Percentiles rank a stretch among this genome's conserved stretches.
phyloP scores from a whole-genome alignment of 192 early-diverging fungal genomes.

The Helicostylum pulchrum region DNA sequence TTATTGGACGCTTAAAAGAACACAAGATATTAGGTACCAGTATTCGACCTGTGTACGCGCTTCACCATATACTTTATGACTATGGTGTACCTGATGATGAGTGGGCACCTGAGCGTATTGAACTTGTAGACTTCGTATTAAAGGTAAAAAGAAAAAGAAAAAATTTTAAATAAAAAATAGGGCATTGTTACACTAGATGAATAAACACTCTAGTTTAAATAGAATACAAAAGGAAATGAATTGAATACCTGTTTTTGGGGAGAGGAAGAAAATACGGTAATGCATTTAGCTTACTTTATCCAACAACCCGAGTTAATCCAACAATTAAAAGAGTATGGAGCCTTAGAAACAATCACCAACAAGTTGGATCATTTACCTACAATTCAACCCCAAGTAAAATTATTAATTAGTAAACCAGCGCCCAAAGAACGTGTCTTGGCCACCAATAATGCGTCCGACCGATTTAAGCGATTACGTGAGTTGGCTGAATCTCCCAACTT shows the following conservation, averaged over 20 bases:
- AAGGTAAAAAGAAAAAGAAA: slow-evolving; percentile 12
- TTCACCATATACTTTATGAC: slow-evolving; percentile 14
- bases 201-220: background rate
- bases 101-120: slow-evolving; percentile 14
- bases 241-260: slow-evolving; percentile 23
- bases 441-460: slow-evolving; percentile 3
- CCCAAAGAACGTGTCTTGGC: background rate
- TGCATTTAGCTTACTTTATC: slow-evolving; percentile 25
- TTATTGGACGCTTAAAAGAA: slow-evolving; percentile 7
- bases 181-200: background rate
- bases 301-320: slow-evolving; percentile 5
- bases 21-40: slow-evolving; percentile 5
- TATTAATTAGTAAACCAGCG: background rate
- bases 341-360: slow-evolving; percentile 9
- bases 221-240: slow-evolving; percentile 5
- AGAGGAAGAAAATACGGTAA: slow-evolving; percentile 14
- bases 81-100: slow-evolving; percentile 10
- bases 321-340: slow-evolving; percentile 16
- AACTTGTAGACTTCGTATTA: slow-evolving; percentile 15
- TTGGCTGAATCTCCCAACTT: slow-evolving; percentile 16
- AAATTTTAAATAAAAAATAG: slow-evolving; percentile 2
- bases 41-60: slow-evolving; percentile 7
- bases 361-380: slow-evolving; percentile 3
- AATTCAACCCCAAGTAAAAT: background rate
- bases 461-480: slow-evolving; percentile 21